Conservation (phyloP, 192 early-diverging fungal genomes). For the Coemansia reversa region DNA sequence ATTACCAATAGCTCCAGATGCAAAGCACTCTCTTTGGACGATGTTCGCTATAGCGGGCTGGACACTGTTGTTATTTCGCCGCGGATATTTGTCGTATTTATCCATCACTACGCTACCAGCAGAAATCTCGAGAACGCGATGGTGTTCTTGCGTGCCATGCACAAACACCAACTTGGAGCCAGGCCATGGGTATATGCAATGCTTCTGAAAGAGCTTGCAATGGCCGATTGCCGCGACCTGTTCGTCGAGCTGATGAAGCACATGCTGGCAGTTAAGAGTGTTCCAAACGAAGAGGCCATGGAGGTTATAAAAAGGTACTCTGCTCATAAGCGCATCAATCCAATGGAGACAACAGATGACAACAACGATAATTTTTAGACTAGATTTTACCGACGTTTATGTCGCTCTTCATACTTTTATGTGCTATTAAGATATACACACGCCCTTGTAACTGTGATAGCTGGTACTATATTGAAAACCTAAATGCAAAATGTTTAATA, state of each 20-base stretch:
- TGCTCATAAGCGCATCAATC: neutral
- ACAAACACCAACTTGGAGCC: conserved; percentile 5
- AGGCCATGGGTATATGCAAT: conserved; percentile 14
- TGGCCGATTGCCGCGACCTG: conserved; percentile 4
- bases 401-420: neutral
- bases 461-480: no score
- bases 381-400: neutral
- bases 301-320: conserved; percentile 19
- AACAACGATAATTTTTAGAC: neutral
- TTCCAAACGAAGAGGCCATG: conserved; percentile 11
- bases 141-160: conserved; percentile 28
- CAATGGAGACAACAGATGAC: neutral
- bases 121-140: conserved; percentile 4
- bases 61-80: conserved; percentile 5
- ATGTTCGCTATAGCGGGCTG: conserved; percentile 17
- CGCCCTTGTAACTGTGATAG: neutral
- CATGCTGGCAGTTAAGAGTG: conserved; percentile 9
- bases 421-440: neutral
- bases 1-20: conserved; percentile 17
- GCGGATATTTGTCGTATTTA: conserved; percentile 21
- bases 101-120: conserved; percentile 11
- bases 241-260: conserved; percentile 26
- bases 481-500: no score
- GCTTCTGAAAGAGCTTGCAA: conserved; percentile 13
- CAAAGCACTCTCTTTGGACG: neutral